These are phyloP conservation scores for Auricularia sp. DNA, from an alignment of 768 basidiomycete species.

Conservation along the genomic window DNA sequence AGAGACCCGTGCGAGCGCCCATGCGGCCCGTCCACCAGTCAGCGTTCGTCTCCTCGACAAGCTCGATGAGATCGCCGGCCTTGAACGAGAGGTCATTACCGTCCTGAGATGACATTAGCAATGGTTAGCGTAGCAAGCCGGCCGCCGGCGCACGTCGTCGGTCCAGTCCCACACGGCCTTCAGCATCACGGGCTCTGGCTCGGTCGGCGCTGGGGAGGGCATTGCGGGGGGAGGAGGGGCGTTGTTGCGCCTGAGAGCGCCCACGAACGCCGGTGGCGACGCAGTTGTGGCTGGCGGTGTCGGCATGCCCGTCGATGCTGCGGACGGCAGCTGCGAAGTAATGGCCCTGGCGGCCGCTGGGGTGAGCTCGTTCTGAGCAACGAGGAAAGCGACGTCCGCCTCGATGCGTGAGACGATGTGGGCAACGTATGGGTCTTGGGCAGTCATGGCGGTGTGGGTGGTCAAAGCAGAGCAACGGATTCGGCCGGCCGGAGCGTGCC, in stretches of 20 bases:
- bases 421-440: slow-evolving; percentile 38
- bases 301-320: slow-evolving; percentile 16
- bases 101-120: slow-evolving; percentile 37
- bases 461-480: neutral
- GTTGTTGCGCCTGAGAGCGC: neutral
- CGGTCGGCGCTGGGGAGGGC: neutral
- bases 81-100: slow-evolving; percentile 71
- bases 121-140: neutral
- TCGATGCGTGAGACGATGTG: slow-evolving; percentile 52
- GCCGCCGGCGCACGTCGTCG: slow-evolving; percentile 30
- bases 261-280: neutral
- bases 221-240: slow-evolving; percentile 7
- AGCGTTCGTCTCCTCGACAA: slow-evolving; percentile 67
- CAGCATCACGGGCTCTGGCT: slow-evolving; percentile 5
- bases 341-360: slow-evolving; percentile 39
- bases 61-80: slow-evolving; percentile 66
- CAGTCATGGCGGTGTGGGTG: neutral
- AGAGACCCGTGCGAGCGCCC: slow-evolving; percentile 56
- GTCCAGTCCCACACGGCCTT: slow-evolving; percentile 31
- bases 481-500: neutral
- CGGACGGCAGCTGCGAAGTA: slow-evolving; percentile 34
- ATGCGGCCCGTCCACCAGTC: slow-evolving; percentile 80
- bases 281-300: slow-evolving; percentile 35
- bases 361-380: slow-evolving; percentile 44
- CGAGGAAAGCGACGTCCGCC: slow-evolving; percentile 47